Conservation (phyloP, 2,329 filamentous ascomycete genomes). For the Aspergillus fumigatiaffinis region DNA sequence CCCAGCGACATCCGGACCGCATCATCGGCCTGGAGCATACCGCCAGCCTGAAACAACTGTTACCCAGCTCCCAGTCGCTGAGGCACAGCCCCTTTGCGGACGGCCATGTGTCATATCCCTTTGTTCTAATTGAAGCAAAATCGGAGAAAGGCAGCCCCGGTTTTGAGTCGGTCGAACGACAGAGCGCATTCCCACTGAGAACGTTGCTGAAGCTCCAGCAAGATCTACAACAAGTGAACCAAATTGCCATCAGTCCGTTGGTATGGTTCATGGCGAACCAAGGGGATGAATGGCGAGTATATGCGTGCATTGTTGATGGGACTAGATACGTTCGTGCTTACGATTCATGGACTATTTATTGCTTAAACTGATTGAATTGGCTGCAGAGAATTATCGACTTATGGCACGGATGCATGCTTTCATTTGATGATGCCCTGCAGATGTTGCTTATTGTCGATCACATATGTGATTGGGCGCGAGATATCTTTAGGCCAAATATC, state of each 20-base stretch:
- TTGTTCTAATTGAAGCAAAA: constrained; percentile 23
- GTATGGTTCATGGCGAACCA: constrained; percentile 15
- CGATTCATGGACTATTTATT: neutral
- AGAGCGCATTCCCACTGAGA: constrained; percentile 21
- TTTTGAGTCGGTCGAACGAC: constrained; percentile 16
- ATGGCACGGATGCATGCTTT: constrained; percentile 19
- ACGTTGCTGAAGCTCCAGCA: constrained; percentile 20
- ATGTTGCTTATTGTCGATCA: constrained; percentile 24
- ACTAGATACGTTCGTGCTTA: neutral
- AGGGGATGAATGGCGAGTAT: constrained; percentile 17
- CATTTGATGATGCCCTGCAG: constrained; percentile 20
- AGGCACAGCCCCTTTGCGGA: neutral
- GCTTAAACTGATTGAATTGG: no score
- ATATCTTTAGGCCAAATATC: constrained; percentile 17
- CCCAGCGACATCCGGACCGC: no score
- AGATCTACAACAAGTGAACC: constrained; percentile 5
- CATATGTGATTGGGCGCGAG: constrained; percentile 25
- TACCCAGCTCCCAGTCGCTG: neutral
- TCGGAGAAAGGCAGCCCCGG: constrained; percentile 9
- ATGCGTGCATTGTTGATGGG: constrained; percentile 11
- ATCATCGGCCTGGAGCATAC: no score
- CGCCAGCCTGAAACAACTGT: neutral
- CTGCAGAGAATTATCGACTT: constrained; percentile 18
- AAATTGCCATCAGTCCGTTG: constrained; percentile 2
- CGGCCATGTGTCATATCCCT: constrained; percentile 6